phyloP scores from a whole-genome alignment of 2,329 filamentous ascomycete species.

The Sphaerulina musiva region DNA sequence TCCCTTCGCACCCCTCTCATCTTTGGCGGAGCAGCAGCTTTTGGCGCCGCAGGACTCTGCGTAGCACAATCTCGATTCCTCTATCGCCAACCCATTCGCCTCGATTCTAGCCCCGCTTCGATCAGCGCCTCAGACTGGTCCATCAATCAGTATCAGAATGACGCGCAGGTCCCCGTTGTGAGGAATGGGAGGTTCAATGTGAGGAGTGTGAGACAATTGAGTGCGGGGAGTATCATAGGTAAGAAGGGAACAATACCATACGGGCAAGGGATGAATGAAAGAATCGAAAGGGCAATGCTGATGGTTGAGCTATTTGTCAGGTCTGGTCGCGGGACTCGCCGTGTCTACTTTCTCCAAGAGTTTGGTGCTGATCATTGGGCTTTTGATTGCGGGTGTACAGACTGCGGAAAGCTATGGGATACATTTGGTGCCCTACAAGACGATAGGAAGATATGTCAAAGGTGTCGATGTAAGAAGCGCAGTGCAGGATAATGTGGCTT shows the following conservation, averaged over 20 bases:
- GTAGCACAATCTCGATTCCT: slow-evolving; percentile 26
- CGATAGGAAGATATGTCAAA: slow-evolving; percentile 47
- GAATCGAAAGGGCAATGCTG: neutral
- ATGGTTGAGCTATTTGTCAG: slow-evolving; percentile 33
- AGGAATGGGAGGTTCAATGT: slow-evolving; percentile 38
- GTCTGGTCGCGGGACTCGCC: slow-evolving; percentile 57
- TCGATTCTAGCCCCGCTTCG: slow-evolving; percentile 31
- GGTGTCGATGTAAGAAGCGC: slow-evolving; percentile 46
- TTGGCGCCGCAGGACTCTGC: slow-evolving; percentile 23
- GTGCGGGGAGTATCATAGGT: slow-evolving; percentile 44
- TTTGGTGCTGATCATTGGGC: slow-evolving; percentile 59
- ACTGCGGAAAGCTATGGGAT: slow-evolving; percentile 48
- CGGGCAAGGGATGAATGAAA: neutral
- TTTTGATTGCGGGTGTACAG: slow-evolving; percentile 58
- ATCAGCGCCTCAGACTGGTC: slow-evolving; percentile 36
- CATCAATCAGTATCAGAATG: slow-evolving; percentile 34
- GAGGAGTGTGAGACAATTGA: slow-evolving; percentile 40
- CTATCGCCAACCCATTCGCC: slow-evolving; percentile 31
- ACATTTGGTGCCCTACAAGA: slow-evolving; percentile 44
- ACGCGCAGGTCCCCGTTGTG: slow-evolving; percentile 37
- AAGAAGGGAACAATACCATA: slow-evolving; percentile 3
- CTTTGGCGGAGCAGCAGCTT: slow-evolving; percentile 22
- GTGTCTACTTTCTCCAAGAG: slow-evolving; percentile 66
- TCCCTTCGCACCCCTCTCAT: slow-evolving; percentile 32
- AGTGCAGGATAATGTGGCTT: slow-evolving; percentile 54